Conservation (phyloP, 495 filamentous ascomycete species). For the Penicillium cosmopolitanum region DNA sequence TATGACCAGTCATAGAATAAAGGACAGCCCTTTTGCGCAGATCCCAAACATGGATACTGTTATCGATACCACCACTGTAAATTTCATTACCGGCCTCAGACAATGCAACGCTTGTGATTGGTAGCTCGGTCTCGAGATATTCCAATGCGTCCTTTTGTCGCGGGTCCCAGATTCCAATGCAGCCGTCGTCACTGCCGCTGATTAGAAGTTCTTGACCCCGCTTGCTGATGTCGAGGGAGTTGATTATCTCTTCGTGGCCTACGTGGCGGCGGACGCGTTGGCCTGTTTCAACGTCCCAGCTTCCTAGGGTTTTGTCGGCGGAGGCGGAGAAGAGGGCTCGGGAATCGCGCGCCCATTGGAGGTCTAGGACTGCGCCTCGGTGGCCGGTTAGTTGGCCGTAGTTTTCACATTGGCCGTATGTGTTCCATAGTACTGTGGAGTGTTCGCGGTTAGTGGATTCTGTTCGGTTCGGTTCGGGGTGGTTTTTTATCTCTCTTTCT, state of each 20-base stretch:
- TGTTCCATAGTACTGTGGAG: constrained; percentile 82
- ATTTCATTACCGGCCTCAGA: constrained; percentile 95
- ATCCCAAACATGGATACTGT: constrained; percentile 97
- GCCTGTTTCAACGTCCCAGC: constrained; percentile 92
- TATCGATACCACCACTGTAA: constrained; percentile 94
- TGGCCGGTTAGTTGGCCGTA: constrained; percentile 87
- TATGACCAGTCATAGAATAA: constrained; percentile 87
- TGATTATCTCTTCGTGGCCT: constrained; percentile 93
- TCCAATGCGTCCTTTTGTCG: constrained; percentile 87
- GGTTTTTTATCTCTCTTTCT: neutral
- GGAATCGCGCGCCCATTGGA: constrained; percentile 96
- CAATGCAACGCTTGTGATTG: constrained; percentile 87
- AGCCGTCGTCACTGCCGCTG: constrained; percentile 90
- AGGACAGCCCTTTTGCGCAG: constrained; percentile 84
- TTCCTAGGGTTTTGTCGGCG: constrained; percentile 87
- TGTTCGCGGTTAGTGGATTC: neutral
- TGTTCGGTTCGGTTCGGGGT: neutral
- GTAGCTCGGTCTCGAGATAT: constrained; percentile 88
- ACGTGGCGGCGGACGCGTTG: constrained; percentile 85
- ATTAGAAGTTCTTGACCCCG: constrained; percentile 88
- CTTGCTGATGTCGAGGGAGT: constrained; percentile 82
- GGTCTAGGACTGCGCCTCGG: constrained; percentile 84
- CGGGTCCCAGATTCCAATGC: constrained; percentile 95
- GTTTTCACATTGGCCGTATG: constrained; percentile 90
- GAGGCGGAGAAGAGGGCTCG: constrained; percentile 90